These are phyloP conservation scores for Botrytis porri DNA, from an alignment of 2,329 filamentous ascomycete species.

Conservation along the genomic window DNA sequence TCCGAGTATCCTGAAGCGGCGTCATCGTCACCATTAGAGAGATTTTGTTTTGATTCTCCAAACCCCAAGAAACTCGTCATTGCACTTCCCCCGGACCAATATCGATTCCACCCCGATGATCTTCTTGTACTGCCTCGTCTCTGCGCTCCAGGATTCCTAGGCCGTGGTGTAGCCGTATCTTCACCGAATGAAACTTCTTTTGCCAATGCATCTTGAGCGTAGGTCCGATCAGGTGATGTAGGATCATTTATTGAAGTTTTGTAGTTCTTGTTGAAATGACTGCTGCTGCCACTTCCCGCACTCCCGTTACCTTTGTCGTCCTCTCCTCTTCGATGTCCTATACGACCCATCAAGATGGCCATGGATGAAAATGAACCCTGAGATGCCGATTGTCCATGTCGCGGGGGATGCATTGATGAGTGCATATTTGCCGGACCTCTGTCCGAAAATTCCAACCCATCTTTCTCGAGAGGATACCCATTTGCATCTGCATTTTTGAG, in stretches of 20 bases:
- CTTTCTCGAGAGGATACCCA: slow-evolving; percentile 56
- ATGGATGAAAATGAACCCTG: slow-evolving; percentile 60
- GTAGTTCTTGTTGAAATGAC: slow-evolving; percentile 60
- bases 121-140: slow-evolving; percentile 46
- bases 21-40: slow-evolving; percentile 47
- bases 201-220: slow-evolving; percentile 10
- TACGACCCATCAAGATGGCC: slow-evolving; percentile 64
- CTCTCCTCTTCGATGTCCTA: slow-evolving; percentile 47
- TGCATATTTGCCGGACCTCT: slow-evolving; percentile 41
- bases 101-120: slow-evolving; percentile 74
- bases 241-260: slow-evolving; percentile 62
- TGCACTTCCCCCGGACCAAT: slow-evolving; percentile 72
- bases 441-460: slow-evolving; percentile 48
- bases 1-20: slow-evolving; percentile 56
- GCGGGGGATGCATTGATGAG: slow-evolving; percentile 37
- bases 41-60: slow-evolving; percentile 42
- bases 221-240: slow-evolving; percentile 46
- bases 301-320: slow-evolving; percentile 50
- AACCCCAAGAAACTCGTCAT: slow-evolving; percentile 60
- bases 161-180: slow-evolving; percentile 23
- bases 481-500: slow-evolving; percentile 48
- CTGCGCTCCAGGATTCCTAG: slow-evolving; percentile 28
- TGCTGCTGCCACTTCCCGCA: slow-evolving; percentile 55
- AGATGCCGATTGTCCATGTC: slow-evolving; percentile 52
- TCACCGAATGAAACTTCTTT: slow-evolving; percentile 39